Conservation (phyloP, 495 filamentous ascomycete species). For the Penicillium taxi region DNA sequence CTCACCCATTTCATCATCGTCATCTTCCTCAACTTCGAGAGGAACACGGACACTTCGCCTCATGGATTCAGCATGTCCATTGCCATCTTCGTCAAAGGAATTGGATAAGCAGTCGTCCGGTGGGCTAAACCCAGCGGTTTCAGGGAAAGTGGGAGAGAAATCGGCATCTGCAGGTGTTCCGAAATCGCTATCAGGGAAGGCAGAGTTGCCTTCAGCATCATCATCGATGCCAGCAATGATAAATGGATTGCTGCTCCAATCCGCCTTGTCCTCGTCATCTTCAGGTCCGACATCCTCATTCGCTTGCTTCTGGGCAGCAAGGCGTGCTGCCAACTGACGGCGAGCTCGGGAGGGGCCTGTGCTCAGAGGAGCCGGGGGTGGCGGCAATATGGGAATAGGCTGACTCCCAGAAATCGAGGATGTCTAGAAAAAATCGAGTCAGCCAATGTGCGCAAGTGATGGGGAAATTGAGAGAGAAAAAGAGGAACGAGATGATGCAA, state of each 20-base stretch:
- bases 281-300: constrained; percentile 22
- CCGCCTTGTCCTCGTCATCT: constrained; percentile 9
- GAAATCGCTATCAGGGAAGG: constrained; percentile 34
- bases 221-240: constrained; percentile 39
- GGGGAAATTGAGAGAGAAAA: not conserved
- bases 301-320: constrained; percentile 68
- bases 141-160: constrained; percentile 32
- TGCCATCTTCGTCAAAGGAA: constrained; percentile 36
- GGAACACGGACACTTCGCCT: constrained; percentile 35
- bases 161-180: constrained; percentile 19
- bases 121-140: constrained; percentile 37
- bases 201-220: constrained; percentile 36
- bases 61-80: constrained; percentile 26
- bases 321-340: constrained; percentile 71
- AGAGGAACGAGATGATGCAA: not conserved
- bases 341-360: constrained; percentile 80
- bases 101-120: constrained; percentile 35
- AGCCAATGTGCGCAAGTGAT: constrained; percentile 7
- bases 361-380: constrained; percentile 49
- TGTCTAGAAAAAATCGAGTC: constrained; percentile 16
- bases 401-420: constrained; percentile 33
- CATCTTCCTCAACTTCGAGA: constrained; percentile 41
- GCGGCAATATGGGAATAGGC: constrained; percentile 40
- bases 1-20: constrained; percentile 45
- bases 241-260: constrained; percentile 38